Conservation (phyloP, 345 rosid species). For the Corchorus capsularis region DNA sequence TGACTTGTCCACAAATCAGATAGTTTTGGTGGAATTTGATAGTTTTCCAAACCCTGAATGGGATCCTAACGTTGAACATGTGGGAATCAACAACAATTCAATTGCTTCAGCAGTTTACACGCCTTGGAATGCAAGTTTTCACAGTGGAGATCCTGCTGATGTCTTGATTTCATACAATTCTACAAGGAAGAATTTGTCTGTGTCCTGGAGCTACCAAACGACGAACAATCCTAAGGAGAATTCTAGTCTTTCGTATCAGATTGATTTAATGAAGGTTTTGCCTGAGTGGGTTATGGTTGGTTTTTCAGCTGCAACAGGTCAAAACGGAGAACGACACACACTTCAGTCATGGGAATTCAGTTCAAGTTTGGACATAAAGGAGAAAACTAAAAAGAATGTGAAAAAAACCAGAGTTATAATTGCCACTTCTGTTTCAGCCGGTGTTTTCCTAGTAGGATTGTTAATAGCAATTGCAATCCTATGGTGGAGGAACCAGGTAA, state of each 20-base stretch:
- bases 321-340: neutral
- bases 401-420: neutral
- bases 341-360: slow-evolving; percentile 46
- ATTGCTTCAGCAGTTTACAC: slow-evolving; percentile 30
- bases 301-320: slow-evolving; percentile 42
- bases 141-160: slow-evolving; percentile 34
- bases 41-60: slow-evolving; percentile 22
- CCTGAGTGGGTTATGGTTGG: slow-evolving; percentile 43
- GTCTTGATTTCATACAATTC: slow-evolving; percentile 38
- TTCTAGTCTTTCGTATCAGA: slow-evolving; percentile 28
- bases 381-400: neutral
- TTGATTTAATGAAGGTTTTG: slow-evolving; percentile 33
- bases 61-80: slow-evolving; percentile 31
- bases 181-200: slow-evolving; percentile 30
- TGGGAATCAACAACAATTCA: slow-evolving; percentile 47
- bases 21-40: slow-evolving; percentile 39
- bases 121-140: slow-evolving; percentile 43
- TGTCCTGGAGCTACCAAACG: slow-evolving; percentile 33
- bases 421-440: slow-evolving; percentile 20
- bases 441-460: slow-evolving; percentile 9
- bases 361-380: slow-evolving; percentile 27
- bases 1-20: slow-evolving; percentile 23
- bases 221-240: slow-evolving; percentile 20
- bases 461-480: neutral
- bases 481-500: slow-evolving; percentile 16